A percentile compares a stretch with the other conserved stretches of the same genome.
Conservation (phyloP, 306 rosid species). For the Spatholobus suberectus region DNA sequence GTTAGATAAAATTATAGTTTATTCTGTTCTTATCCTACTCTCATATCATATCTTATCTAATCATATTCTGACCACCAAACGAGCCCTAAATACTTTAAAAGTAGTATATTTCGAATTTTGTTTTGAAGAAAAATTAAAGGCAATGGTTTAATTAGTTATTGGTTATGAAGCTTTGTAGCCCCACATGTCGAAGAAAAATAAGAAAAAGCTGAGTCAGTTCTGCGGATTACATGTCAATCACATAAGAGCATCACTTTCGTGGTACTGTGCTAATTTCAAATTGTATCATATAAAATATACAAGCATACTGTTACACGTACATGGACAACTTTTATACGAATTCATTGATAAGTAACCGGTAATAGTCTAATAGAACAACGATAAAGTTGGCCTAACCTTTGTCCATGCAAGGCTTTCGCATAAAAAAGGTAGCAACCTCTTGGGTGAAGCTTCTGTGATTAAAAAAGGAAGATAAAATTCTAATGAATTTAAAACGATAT, state of each 20-base stretch:
- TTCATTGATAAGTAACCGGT: background rate
- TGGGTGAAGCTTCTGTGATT: background rate
- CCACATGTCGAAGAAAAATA: conserved; percentile 17
- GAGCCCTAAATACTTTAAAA: too few species aligned
- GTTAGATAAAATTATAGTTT: too few species aligned
- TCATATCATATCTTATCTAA: too few species aligned
- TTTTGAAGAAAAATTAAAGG: conserved; percentile 4
- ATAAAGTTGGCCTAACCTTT: background rate
- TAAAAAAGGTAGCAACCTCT: background rate
- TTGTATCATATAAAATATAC: background rate
- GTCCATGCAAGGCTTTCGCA: conserved; percentile 10
- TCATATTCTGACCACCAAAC: too few species aligned
- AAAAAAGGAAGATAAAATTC: background rate
- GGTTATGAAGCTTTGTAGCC: background rate
- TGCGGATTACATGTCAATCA: background rate
- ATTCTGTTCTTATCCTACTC: too few species aligned
- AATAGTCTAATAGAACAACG: background rate
- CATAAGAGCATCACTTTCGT: background rate
- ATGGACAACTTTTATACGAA: background rate
- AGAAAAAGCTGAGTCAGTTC: conserved; percentile 28
- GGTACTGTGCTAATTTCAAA: background rate
- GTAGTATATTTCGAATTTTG: background rate
- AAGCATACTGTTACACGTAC: background rate
- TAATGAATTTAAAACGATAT: background rate
- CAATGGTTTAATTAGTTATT: background rate